Percentiles rank a stretch among this genome's conserved stretches.
phyloP scores from a whole-genome alignment of 352 stramenopile species.

The Blastocystis sp. region DNA sequence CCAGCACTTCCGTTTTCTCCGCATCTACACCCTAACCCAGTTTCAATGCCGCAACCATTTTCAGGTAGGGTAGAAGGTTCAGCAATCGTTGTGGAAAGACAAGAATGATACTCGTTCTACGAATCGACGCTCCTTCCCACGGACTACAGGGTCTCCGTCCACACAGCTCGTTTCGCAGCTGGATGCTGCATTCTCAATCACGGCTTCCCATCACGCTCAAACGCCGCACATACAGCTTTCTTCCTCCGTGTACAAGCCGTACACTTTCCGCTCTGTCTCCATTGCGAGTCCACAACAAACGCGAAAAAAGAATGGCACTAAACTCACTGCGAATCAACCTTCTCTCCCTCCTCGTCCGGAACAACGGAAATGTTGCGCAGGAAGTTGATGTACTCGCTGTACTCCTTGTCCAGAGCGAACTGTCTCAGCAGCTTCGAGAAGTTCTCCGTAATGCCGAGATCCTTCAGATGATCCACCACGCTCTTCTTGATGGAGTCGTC shows the following conservation, averaged over 20 bases:
- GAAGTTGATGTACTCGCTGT: conserved; percentile 70
- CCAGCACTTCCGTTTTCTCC: neutral
- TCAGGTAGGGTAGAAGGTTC: neutral
- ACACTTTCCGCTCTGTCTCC: neutral
- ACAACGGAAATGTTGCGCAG: conserved; percentile 54
- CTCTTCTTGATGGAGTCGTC: conserved; percentile 67
- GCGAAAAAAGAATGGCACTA: neutral
- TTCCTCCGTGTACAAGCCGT: neutral
- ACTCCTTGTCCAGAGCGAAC: conserved; percentile 69
- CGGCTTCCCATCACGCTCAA: neutral
- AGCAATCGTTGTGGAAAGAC: conserved; percentile 1
- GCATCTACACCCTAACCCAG: neutral
- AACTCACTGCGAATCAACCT: neutral
- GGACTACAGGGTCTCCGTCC: neutral
- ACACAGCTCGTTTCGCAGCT: conserved; percentile 55
- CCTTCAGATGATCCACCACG: conserved; percentile 62
- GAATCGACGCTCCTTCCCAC: neutral
- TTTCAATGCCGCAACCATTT: neutral
- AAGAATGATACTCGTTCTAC: conserved; percentile 50
- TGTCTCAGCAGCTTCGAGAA: conserved; percentile 62
- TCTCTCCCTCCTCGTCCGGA: conserved; percentile 32
- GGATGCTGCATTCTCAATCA: conserved; percentile 13
- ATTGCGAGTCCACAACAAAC: neutral
- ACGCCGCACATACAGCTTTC: neutral
- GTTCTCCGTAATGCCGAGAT: conserved; percentile 67